A percentile compares a stretch with the other conserved stretches of the same genome.
Conservation (phyloP, 306 rosid genomes). For the Ceratonia siliqua region DNA sequence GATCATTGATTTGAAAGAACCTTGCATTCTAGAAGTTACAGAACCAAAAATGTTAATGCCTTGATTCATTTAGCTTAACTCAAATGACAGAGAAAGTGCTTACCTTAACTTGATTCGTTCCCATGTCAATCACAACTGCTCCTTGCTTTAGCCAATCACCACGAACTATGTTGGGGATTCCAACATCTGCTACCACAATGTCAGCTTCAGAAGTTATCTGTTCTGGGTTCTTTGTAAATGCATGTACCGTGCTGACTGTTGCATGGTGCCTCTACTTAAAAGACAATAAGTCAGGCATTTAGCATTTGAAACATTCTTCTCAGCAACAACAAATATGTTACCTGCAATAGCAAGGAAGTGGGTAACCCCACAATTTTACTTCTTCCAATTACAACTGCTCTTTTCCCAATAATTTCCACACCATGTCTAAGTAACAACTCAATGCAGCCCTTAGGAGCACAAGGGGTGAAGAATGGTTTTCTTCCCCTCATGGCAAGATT, state of each 20-base stretch:
- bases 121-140: slow-evolving; percentile 60
- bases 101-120: slow-evolving; percentile 53
- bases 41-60: neutral
- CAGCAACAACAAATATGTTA: slow-evolving; percentile 33
- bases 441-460: slow-evolving; percentile 46
- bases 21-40: slow-evolving; percentile 7
- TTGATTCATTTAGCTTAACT: neutral
- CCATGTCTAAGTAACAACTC: slow-evolving; percentile 44
- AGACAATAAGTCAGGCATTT: slow-evolving; percentile 29
- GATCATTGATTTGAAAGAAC: neutral
- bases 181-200: slow-evolving; percentile 56
- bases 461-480: slow-evolving; percentile 47
- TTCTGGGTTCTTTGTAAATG: slow-evolving; percentile 49
- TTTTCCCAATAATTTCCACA: slow-evolving; percentile 43
- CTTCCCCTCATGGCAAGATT: slow-evolving; percentile 44
- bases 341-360: slow-evolving; percentile 52
- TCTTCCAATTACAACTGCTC: slow-evolving; percentile 46
- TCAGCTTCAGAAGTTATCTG: slow-evolving; percentile 53
- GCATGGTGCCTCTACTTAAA: slow-evolving; percentile 55
- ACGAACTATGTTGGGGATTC: slow-evolving; percentile 46
- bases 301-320: slow-evolving; percentile 26
- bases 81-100: neutral
- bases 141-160: slow-evolving; percentile 59
- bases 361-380: slow-evolving; percentile 48
- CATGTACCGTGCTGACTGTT: slow-evolving; percentile 50